A percentile compares a stretch with the other conserved stretches of the same genome.
Conservation (phyloP, 345 rosid species). For the Adansonia digitata region DNA sequence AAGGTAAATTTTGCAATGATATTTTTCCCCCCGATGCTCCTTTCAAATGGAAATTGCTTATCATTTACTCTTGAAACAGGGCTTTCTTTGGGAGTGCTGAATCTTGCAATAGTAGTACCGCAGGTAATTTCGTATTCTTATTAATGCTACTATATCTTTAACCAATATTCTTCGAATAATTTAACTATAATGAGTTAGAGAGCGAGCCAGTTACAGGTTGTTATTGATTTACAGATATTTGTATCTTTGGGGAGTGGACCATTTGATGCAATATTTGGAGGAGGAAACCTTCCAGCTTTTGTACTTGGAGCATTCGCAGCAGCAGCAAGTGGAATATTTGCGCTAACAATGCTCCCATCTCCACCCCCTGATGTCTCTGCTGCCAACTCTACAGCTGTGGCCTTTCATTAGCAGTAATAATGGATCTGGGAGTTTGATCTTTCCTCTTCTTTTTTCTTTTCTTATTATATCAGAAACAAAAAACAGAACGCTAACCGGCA, state of each 20-base stretch:
- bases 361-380: slow-evolving; percentile 49
- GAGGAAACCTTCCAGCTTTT: background rate
- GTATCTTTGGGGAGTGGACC: slow-evolving; percentile 35
- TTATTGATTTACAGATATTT: slow-evolving; percentile 44
- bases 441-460: background rate
- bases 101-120: slow-evolving; percentile 58
- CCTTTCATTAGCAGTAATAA: slow-evolving; percentile 25
- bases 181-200: too few relatives aligned
- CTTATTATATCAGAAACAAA: background rate
- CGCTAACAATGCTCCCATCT: slow-evolving; percentile 51
- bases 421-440: background rate
- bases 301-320: background rate
- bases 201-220: too few relatives aligned
- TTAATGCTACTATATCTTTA: background rate
- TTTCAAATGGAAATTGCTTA: background rate
- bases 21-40: background rate
- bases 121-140: slow-evolving; percentile 39
- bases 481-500: background rate
- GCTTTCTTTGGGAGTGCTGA: slow-evolving; percentile 35
- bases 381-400: slow-evolving; percentile 20
- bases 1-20: slow-evolving; percentile 30
- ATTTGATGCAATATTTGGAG: background rate
- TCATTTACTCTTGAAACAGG: slow-evolving; percentile 32
- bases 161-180: too few relatives aligned
- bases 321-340: background rate